phyloP scores from a whole-genome alignment of 1,284 basidiomycete genomes.

The Lentinula novae-zelandiae region DNA sequence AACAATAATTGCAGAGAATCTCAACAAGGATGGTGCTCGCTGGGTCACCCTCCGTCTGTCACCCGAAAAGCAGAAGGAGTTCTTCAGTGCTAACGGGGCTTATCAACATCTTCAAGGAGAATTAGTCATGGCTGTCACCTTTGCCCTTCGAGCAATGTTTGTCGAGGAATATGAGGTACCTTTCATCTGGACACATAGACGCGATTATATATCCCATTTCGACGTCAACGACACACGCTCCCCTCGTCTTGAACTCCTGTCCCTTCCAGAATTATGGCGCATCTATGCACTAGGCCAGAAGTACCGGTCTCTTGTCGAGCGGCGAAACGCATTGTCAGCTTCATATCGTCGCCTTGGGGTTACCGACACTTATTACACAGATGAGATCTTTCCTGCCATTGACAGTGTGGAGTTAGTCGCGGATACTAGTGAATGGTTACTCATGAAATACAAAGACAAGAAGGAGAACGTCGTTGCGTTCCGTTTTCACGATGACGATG shows the following conservation, averaged over 20 bases:
- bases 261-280: slow-evolving; percentile 81
- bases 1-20: slow-evolving; percentile 63
- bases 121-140: slow-evolving; percentile 79
- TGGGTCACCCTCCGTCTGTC: slow-evolving; percentile 91
- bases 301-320: slow-evolving; percentile 80
- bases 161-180: slow-evolving; percentile 90
- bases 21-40: slow-evolving; percentile 73
- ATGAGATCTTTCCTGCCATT: slow-evolving; percentile 57
- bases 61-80: slow-evolving; percentile 71
- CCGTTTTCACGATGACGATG: slow-evolving; percentile 67
- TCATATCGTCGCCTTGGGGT: slow-evolving; percentile 65
- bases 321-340: slow-evolving; percentile 58
- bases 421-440: slow-evolving; percentile 91
- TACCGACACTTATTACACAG: slow-evolving; percentile 71
- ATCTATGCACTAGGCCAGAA: slow-evolving; percentile 84
- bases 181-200: slow-evolving; percentile 91
- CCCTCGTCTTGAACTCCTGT: slow-evolving; percentile 65
- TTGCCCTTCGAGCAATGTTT: slow-evolving; percentile 82
- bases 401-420: slow-evolving; percentile 87
- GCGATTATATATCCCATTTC: slow-evolving; percentile 85
- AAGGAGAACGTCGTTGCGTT: slow-evolving; percentile 61
- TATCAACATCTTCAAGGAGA: slow-evolving; percentile 60
- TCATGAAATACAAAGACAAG: slow-evolving; percentile 80
- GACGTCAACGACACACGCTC: slow-evolving; percentile 51
- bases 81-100: slow-evolving; percentile 61